A percentile compares a stretch with the other conserved stretches of the same genome.
phyloP scores from a whole-genome alignment of 345 rosid genomes.

The Trapa incisa region DNA sequence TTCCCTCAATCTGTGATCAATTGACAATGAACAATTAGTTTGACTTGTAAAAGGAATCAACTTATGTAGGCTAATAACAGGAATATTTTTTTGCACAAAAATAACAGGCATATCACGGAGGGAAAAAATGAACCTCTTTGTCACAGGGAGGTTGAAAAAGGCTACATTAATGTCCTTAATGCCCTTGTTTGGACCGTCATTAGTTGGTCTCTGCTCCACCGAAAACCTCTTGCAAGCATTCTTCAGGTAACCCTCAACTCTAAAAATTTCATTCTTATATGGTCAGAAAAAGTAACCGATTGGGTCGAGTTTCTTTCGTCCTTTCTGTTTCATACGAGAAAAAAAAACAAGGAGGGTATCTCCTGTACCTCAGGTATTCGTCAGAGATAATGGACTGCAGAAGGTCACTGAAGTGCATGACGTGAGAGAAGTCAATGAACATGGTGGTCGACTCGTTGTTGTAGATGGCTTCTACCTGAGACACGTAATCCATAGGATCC shows the following conservation, averaged over 20 bases:
- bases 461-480: slow-evolving; percentile 61
- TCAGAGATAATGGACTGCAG: slow-evolving; percentile 79
- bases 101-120: not conserved
- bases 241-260: slow-evolving; percentile 71
- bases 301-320: no score
- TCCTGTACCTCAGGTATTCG: slow-evolving; percentile 57
- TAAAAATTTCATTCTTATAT: slow-evolving; percentile 9
- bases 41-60: not conserved
- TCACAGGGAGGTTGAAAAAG: slow-evolving; percentile 71
- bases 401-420: slow-evolving; percentile 61
- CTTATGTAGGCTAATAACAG: not conserved
- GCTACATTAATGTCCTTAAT: slow-evolving; percentile 57
- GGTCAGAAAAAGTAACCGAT: not conserved
- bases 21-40: not conserved
- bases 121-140: slow-evolving; percentile 37
- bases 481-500: slow-evolving; percentile 41
- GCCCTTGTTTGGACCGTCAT: slow-evolving; percentile 59
- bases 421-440: slow-evolving; percentile 83
- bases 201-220: slow-evolving; percentile 64
- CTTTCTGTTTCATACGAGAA: not conserved
- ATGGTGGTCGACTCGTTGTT: slow-evolving; percentile 66
- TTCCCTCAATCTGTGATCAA: slow-evolving; percentile 51
- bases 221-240: slow-evolving; percentile 88
- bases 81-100: no score
- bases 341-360: not conserved